phyloP scores from a whole-genome alignment of 83 land plant species.

The Picea abies region DNA sequence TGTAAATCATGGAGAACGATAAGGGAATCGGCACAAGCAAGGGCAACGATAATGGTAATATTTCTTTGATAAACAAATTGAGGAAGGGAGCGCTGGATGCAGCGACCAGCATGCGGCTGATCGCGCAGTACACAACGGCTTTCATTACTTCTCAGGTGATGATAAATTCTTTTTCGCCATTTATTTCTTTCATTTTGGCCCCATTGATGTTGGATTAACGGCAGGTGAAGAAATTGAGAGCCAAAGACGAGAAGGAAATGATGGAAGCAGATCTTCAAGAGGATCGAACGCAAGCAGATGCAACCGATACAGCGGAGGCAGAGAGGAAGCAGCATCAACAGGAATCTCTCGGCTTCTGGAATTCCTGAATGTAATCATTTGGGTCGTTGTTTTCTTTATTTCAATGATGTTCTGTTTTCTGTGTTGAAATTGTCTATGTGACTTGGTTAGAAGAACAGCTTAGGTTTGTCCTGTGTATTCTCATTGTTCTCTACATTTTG shows the following conservation, averaged over 20 bases:
- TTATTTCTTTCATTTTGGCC: background rate
- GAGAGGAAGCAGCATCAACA: background rate
- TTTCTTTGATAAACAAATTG: background rate
- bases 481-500: too few species aligned
- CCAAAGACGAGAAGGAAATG: background rate
- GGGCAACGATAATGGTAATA: background rate
- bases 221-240: background rate
- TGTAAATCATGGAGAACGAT: too few species aligned
- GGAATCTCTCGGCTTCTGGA: background rate
- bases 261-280: slow-evolving; percentile 1
- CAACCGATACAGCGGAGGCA: background rate
- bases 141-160: background rate
- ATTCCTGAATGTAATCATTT: too few species aligned
- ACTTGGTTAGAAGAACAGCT: too few species aligned
- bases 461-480: too few species aligned
- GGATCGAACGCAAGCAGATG: background rate
- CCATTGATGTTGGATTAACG: background rate
- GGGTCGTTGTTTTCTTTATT: too few species aligned
- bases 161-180: background rate
- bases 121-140: background rate
- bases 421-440: too few species aligned
- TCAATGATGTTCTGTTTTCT: too few species aligned
- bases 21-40: background rate
- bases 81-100: background rate
- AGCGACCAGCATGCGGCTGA: background rate